Evolutionary conservation across 495 filamentous ascomycete species (phyloP), one percentile per base, ranked within the genome.

Genomic region (Penicillium salamii): DNA sequence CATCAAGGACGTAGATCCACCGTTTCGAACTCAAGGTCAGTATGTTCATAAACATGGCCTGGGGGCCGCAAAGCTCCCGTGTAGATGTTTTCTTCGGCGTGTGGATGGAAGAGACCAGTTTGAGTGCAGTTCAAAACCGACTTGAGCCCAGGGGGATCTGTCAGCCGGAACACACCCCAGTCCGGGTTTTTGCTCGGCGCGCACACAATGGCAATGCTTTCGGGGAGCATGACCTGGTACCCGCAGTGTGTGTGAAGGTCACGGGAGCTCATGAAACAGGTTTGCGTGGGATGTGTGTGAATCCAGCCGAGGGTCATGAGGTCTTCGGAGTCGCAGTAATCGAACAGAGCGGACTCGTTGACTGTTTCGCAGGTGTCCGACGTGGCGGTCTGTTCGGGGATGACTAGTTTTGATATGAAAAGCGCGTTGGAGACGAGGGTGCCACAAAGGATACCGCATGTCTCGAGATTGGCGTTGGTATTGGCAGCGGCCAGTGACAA

Each of bases 121-220:
- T 90, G 79, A 0, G 65, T 79, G 70, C 93, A 98, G 23, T 79
- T 78, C 31, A 91, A 74, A 20, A 97, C 84, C 11, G 87, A 78
- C 50, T 84, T 78, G 62, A 96, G 77, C 0, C 93, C 93, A 0
- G 93, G 95, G 0, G 93, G 93, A 65, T 96, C 86, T 0, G 93
- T 97, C 3, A 98, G 75, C 13, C 93, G 85, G 65, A 97, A 98
- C 11, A 91, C 82, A 18, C 92, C 95, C 81, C 88, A 97, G 49
- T 90, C 89, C 40, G 90, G 89, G 12, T 76, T 72, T 50, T 86
- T 86, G 36, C 78, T 86, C 11, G 93, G 93, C 23, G 95, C 89
- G 68, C 95, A 97, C 37, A 98, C 93, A 54, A 98, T 95, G 7
- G 95, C 93, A 59, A 98, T 92, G 60, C 87, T 91, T 74, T 98